Percentiles rank a stretch among this genome's conserved stretches.
Evolutionary conservation across 2,329 filamentous ascomycete genomes (phyloP).

Genomic region (Tothia fuscella): DNA sequence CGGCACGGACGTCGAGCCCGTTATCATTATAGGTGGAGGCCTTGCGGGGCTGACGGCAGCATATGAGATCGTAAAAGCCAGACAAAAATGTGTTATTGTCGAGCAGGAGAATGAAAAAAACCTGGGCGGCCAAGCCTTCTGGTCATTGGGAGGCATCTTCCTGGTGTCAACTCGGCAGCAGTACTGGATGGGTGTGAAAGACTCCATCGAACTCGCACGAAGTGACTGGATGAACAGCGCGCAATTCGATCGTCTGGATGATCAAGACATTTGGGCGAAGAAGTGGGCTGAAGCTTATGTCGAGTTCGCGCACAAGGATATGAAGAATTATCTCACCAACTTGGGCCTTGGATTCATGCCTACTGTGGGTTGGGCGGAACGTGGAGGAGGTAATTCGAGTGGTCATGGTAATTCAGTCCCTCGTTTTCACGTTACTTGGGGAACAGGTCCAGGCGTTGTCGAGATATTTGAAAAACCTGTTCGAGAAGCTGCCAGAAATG

Average conservation of each 20-base stretch:
- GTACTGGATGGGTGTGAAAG: constrained; percentile 45
- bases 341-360: constrained; percentile 42
- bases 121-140: constrained; percentile 51
- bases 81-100: constrained; percentile 39
- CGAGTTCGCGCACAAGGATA: constrained; percentile 46
- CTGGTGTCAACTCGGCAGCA: constrained; percentile 43
- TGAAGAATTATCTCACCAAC: constrained; percentile 46
- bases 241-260: constrained; percentile 44
- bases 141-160: constrained; percentile 52
- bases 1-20: no score
- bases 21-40: constrained; percentile 46
- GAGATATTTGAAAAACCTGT: constrained; percentile 47
- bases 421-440: constrained; percentile 52
- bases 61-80: constrained; percentile 41
- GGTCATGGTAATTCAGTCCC: constrained; percentile 53
- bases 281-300: constrained; percentile 54
- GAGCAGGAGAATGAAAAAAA: constrained; percentile 48
- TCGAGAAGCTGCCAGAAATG: constrained; percentile 38
- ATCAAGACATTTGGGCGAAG: constrained; percentile 40
- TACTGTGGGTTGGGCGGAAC: constrained; percentile 48
- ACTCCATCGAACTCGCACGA: constrained; percentile 45
- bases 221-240: constrained; percentile 49
- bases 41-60: constrained; percentile 48
- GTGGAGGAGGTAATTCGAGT: constrained; percentile 42
- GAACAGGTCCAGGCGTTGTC: constrained; percentile 48